A percentile compares a stretch with the other conserved stretches of the same genome.
Conservation (phyloP, 495 filamentous ascomycete genomes). For the Neurospora intermedia region DNA sequence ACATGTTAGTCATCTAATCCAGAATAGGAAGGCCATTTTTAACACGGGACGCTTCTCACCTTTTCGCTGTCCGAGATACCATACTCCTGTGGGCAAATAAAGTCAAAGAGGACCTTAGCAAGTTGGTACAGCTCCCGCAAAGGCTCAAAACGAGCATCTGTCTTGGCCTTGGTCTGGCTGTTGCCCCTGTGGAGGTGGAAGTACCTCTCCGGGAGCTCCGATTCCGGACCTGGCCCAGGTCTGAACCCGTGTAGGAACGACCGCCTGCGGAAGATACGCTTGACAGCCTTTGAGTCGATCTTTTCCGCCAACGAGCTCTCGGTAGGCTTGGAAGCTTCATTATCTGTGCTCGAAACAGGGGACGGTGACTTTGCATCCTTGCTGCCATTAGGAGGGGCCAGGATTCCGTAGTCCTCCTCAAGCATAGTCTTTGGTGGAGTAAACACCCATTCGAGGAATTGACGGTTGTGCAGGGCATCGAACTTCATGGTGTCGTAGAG, state of each 20-base stretch:
- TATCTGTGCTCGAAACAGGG: slow-evolving; percentile 1
- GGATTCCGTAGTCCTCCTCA: slow-evolving; percentile 47
- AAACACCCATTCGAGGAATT: slow-evolving; percentile 97
- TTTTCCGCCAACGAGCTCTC: slow-evolving; percentile 27
- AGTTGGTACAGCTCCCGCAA: slow-evolving; percentile 85
- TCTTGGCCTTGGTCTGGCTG: slow-evolving; percentile 67
- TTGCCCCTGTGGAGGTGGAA: slow-evolving; percentile 78
- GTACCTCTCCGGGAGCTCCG: slow-evolving; percentile 53
- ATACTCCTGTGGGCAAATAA: slow-evolving; percentile 96
- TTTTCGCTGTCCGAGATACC: slow-evolving; percentile 91
- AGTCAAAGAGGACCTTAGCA: slow-evolving; percentile 93
- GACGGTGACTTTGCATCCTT: slow-evolving; percentile 25
- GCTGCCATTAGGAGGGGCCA: slow-evolving; percentile 15
- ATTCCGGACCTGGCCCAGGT: slow-evolving; percentile 25
- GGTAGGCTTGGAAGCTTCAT: slow-evolving; percentile 12
- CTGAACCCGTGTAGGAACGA: slow-evolving; percentile 37
- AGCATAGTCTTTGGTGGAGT: slow-evolving; percentile 63
- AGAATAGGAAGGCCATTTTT: slow-evolving; percentile 1
- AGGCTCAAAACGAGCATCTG: slow-evolving; percentile 74
- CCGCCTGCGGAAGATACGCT: slow-evolving; percentile 40
- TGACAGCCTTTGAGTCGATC: slow-evolving; percentile 27
- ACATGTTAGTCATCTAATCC: slow-evolving; percentile 3
- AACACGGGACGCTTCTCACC: slow-evolving; percentile 12
- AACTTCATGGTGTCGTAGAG: slow-evolving; percentile 99
- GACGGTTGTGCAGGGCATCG: slow-evolving; percentile 90